Conservation (phyloP, 495 filamentous ascomycete genomes). For the Pyrenopolyporus hunteri region DNA sequence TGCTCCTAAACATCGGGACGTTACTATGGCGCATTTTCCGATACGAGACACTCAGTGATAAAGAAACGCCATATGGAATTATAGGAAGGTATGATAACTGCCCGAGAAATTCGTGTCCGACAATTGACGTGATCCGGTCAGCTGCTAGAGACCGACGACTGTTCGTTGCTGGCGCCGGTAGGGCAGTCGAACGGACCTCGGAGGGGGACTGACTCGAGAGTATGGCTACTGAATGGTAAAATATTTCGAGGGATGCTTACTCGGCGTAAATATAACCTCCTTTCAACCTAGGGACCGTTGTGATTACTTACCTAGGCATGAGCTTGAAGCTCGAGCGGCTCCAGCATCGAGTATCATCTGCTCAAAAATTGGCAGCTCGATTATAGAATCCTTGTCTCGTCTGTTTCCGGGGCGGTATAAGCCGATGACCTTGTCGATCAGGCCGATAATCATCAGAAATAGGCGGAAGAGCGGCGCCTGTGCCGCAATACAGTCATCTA, state of each 20-base stretch:
- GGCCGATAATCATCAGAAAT: constrained; percentile 53
- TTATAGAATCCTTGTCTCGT: constrained; percentile 54
- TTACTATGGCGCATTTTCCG: constrained; percentile 71
- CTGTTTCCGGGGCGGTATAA: constrained; percentile 67
- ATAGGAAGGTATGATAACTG: constrained; percentile 66
- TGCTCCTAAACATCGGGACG: constrained; percentile 65
- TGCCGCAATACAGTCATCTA: constrained; percentile 57
- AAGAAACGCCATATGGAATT: constrained; percentile 68
- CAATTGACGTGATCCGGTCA: constrained; percentile 66
- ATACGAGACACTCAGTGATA: constrained; percentile 74
- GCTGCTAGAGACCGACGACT: constrained; percentile 68
- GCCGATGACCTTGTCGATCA: constrained; percentile 69
- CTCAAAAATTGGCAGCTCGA: constrained; percentile 70
- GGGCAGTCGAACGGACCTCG: constrained; percentile 49
- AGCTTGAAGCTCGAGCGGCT: constrained; percentile 47
- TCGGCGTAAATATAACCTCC: constrained; percentile 13
- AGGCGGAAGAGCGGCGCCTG: constrained; percentile 54
- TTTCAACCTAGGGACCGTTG: background rate
- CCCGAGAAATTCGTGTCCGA: constrained; percentile 59
- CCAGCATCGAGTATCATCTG: constrained; percentile 61
- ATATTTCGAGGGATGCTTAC: constrained; percentile 67
- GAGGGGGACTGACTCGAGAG: constrained; percentile 52
- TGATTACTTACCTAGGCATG: constrained; percentile 53
- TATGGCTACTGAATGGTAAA: constrained; percentile 74
- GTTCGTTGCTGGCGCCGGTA: constrained; percentile 61